Evolutionary conservation across 2,329 filamentous ascomycete genomes (phyloP), one percentile per base, ranked within the genome.

Genomic region (Dactylonectria estremocensis): DNA sequence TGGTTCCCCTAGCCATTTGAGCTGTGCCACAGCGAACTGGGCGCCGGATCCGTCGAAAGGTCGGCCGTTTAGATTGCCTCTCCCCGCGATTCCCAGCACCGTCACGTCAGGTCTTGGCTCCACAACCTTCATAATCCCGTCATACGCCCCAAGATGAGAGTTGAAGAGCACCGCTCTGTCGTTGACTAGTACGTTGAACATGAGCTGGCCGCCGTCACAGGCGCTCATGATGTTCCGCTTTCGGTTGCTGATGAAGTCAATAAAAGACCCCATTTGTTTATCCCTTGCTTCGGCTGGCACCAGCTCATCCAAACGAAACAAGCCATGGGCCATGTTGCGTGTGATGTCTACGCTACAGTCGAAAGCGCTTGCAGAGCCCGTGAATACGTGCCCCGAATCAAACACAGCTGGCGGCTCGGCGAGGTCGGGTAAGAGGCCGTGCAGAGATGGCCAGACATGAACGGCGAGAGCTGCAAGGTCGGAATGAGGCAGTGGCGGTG

Each of bases 1-100:
- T 22, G 46, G 46, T n/a, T 50, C 46, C 16, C 46, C 46, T 11
- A 50, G 8, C 46, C 46, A 50, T 18, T 50, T 50, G 46, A 50
- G 16, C 46, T 50, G 7, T 22, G 9, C 16, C 18, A 22, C 18
- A n/a, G 18, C 18, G 46, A 50, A 50, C n/a, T 50, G 10, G 2
- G 46, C 46, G 10, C 10, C 46, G 5, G 46, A 50, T n/a, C 46
- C 46, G 46, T 50, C 46, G 16, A 22, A 50, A 28, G 46, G 46
- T n/a, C 46, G 18, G 24, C 46, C 46, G 46, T 50, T 28, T 1
- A 22, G 46, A 18, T 50, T 50, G 9, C 10, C 46, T 22, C 46
- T 22, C 6, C 46, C 46, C 5, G 46, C 46, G 6, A 50, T 20
- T 14, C n/a, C 46, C 46, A 50, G 3, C 3, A 50, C 16, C 2